Base-by-base conservation (phyloP, 202 grass and related monocot species). In the Setaria viridis region DNA sequence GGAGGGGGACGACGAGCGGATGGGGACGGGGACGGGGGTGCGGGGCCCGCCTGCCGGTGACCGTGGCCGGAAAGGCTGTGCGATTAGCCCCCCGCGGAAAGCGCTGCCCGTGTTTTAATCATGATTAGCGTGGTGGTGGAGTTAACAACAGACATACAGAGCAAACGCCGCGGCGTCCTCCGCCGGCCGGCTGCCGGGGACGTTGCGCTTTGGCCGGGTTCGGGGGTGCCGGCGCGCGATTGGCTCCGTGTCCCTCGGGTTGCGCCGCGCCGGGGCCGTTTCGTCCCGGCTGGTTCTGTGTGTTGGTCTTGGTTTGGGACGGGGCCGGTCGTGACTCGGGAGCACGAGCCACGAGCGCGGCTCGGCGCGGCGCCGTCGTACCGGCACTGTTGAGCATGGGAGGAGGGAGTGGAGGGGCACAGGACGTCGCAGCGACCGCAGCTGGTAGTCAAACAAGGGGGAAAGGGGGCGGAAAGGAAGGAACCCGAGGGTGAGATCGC, bases 21-120 rank as follows among this genome's bases (percentile, higher is more conserved):
- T 74, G 81, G 55, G 45, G 54, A 56, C 37, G 70, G 20, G 59
- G 10, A 25, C 13, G 0, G 20, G 21, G 58, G n/a, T 0, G 11
- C 19, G 76, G 77, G 82, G 3, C 55, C 79, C 42, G 32, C 43
- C 43, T 51, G 62, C 50, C 72, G 43, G 85, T 82, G 72, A 62
- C 79, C 14, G 21, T 32, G 59, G 3, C 57, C 2, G n/a, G 10
- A 48, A 50, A 13, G 12, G 55, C 55, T 21, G 8, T 33, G 63
- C 3, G 2, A 20, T 8, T 62, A 15, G 37, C 75, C 67, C 19
- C 16, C 0, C 10, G 48, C 48, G 48, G 48, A 41, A 41, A 41
- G 39, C 39, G 39, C 4, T 41, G 4, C 5, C 17, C 7, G 55
- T 35, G 70, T 74, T 65, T 65, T 69, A 47, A 16, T 77, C 57